Base-by-base conservation (phyloP, 352 stramenopile genomes). In the Pythium diclinum region DNA sequence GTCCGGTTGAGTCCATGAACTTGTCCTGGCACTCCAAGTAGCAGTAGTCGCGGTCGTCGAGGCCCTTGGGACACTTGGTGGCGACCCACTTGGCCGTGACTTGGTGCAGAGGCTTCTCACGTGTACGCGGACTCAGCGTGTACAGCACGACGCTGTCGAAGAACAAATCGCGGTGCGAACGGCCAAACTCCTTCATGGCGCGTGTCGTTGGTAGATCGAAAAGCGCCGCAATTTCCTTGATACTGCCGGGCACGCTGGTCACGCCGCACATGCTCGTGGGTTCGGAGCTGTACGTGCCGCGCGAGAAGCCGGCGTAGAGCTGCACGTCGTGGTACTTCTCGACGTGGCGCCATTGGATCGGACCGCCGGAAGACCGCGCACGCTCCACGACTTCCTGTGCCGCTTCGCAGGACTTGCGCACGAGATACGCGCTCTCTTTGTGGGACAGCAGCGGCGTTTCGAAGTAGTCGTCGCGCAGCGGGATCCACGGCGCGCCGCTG, bases 21-120 rank as follows among this genome's bases (percentile, higher is more conserved):
- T 91, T 87, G 72, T 95, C 84, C 55, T 95, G 87, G 62, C 83
- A 94, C 75, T 95, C 86, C 19, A 91, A 63, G 59, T 78, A 90
- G 66, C 81, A 90, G 63, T 87, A 92, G 66, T 93, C 83, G 32
- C 84, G 81, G 69, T 93, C 76, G 13, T 79, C 73, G 0, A 91
- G 55, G 21, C 79, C 82, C 14, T 74, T 70, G n/a, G 84, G 80
- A 58, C 74, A 82, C 56, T 81, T 71, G 32, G 85, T 66, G 0
- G 77, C 81, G 67, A 88, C 78, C 87, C 87, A 95, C 66, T 93
- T 93, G 69, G 87, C 85, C 40, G 85, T 91, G 47, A 94, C 83
- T 59, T 92, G 86, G 56, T 95, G 85, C 48, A 92, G 70, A n/a
- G 85, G 83, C 33, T 85, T 84, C 60, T 92, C 83, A 49, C 81